phyloP scores from a whole-genome alignment of 768 basidiomycete genomes.

The Pleurotus cornucopiae region DNA sequence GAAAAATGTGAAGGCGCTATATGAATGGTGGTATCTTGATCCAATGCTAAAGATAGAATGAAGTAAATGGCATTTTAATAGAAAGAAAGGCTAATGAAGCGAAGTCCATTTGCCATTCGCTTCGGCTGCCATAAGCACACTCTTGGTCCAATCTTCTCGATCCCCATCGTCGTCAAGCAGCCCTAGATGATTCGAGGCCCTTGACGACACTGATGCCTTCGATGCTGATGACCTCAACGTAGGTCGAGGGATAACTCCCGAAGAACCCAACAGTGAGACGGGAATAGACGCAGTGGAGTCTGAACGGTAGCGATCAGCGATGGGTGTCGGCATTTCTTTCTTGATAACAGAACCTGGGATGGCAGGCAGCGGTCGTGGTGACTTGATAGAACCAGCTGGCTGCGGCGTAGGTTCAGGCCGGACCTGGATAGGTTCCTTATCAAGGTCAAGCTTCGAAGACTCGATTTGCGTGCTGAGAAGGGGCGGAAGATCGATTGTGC shows the following conservation, averaged over 20 bases:
- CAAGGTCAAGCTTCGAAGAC: slow-evolving; percentile 35
- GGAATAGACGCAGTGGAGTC: slow-evolving; percentile 10
- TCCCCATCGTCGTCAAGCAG: slow-evolving; percentile 41
- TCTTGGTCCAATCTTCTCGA: slow-evolving; percentile 69
- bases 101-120: slow-evolving; percentile 29
- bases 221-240: slow-evolving; percentile 7
- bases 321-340: slow-evolving; percentile 4
- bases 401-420: background rate
- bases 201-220: slow-evolving; percentile 26
- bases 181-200: slow-evolving; percentile 45
- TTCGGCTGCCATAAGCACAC: slow-evolving; percentile 70
- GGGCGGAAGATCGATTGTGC: slow-evolving; percentile 45
- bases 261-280: slow-evolving; percentile 7
- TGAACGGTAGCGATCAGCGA: slow-evolving; percentile 13
- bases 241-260: slow-evolving; percentile 9
- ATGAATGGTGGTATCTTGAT: slow-evolving; percentile 7
- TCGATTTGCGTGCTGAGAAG: slow-evolving; percentile 62
- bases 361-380: slow-evolving; percentile 1
- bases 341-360: background rate
- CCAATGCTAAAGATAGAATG: background rate
- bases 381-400: background rate
- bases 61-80: background rate
- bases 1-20: background rate
- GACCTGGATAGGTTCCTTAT: slow-evolving; percentile 18
- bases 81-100: background rate